Evolutionary conservation across 1,139 yeast genomes (phyloP), one percentile per base, ranked within the genome.

Genomic region (Taphrina communis): DNA sequence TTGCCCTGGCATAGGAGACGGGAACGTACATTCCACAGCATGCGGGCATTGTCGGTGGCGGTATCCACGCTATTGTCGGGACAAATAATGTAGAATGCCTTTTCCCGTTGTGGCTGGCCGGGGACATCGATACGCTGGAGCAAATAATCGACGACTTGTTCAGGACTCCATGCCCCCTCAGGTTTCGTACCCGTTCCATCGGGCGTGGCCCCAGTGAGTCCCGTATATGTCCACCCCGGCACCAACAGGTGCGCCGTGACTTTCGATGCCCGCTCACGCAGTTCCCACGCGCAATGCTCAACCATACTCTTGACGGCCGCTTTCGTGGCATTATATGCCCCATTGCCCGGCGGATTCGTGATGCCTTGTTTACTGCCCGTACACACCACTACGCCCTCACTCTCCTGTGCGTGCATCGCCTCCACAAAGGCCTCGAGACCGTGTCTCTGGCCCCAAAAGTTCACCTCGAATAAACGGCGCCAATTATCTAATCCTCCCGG

Each of bases 361-460:
- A 75, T 75, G 36, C 77, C 77, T 69, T 75, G 77, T 71, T 75
- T 75, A 38, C 76, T 75, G 46, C 76, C 77, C 21, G 77, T 75
- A 50, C 75, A 59, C 48, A 75, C 70, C 51, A 75, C 68, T 38
- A 72, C 72, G n/a, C 72, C 58, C 39, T 71, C 70, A 39, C 58
- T 56, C 14, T 69, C 67, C 59, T 73, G 75, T 25, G 57, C 60
- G 42, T 70, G 71, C 63, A 75, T 60, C 17, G 67, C 51, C 35
- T 73, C 75, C 50, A 72, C 50, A 42, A 75, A 75, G 0, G 75
- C 76, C 8, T 74, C 69, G 12, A 73, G 72, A 6, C 74, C 75
- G 66, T 75, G 71, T 62, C 75, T 73, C 21, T 74, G 71, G 17
- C 77, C 77, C 60, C 74, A 72, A 57, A 75, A 72, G 65, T 75